A percentile compares a stretch with the other conserved stretches of the same genome.
Evolutionary conservation across 2,329 filamentous ascomycete species (phyloP).

Genomic region (Cercospora berteroae): DNA sequence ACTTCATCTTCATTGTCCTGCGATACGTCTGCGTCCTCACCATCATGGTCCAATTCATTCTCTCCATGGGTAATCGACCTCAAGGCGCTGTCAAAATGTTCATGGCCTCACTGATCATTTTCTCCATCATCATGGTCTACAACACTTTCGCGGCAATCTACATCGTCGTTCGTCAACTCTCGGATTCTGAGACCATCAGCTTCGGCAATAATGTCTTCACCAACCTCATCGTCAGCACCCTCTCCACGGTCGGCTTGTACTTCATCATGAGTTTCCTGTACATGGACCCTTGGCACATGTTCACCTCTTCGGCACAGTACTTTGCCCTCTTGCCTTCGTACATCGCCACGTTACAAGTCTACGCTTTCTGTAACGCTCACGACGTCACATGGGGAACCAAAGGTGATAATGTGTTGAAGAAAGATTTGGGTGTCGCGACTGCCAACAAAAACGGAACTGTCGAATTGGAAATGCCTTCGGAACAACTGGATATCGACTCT

Average conservation of each 20-base stretch:
- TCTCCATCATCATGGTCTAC: constrained; percentile 91
- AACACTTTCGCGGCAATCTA: constrained; percentile 86
- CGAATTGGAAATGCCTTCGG: constrained; percentile 94
- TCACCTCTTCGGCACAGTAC: constrained; percentile 87
- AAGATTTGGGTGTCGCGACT: constrained; percentile 83
- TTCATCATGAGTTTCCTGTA: constrained; percentile 96
- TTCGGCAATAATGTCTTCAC: constrained; percentile 90
- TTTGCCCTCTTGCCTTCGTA: constrained; percentile 89
- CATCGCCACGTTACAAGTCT: constrained; percentile 96
- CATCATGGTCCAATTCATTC: constrained; percentile 92
- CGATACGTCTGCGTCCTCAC: constrained; percentile 82
- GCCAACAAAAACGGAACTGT: constrained; percentile 68
- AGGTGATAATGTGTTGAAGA: constrained; percentile 92
- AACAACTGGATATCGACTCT: constrained; percentile 96
- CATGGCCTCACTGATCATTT: constrained; percentile 82
- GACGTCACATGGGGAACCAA: constrained; percentile 99
- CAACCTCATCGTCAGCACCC: constrained; percentile 86
- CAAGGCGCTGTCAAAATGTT: constrained; percentile 94
- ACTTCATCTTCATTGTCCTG: constrained; percentile 80
- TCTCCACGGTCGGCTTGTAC: constrained; percentile 88
- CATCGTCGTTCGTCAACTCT: constrained; percentile 81
- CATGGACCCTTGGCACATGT: constrained; percentile 98
- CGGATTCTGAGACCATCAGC: constrained; percentile 44
- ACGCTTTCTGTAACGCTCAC: constrained; percentile 98
- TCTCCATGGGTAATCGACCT: constrained; percentile 92